phyloP scores from a whole-genome alignment of 2,329 filamentous ascomycete species.

The Capronia americana region DNA sequence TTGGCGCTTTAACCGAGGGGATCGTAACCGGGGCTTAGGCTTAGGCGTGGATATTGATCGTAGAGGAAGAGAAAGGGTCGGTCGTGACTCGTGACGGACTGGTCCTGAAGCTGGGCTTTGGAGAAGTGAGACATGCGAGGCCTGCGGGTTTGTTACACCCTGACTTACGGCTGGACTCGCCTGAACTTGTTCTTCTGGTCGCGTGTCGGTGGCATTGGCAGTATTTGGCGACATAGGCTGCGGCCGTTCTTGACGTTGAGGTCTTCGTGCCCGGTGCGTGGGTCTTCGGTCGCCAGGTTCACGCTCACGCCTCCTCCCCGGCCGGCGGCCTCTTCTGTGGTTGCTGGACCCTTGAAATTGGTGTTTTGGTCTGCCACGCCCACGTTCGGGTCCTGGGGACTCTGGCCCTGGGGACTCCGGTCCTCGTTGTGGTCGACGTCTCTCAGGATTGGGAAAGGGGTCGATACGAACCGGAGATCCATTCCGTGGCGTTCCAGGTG shows the following conservation, averaged over 20 bases:
- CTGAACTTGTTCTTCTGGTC: neutral
- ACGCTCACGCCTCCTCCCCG: neutral
- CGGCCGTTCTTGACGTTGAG: neutral
- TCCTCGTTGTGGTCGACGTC: neutral
- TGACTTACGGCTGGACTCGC: neutral
- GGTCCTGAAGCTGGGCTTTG: neutral
- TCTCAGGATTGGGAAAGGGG: neutral
- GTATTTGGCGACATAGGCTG: no score
- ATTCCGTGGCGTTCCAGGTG: neutral
- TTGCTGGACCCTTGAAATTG: neutral
- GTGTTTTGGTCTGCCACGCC: neutral
- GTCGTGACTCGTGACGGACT: neutral
- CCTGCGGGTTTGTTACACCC: neutral
- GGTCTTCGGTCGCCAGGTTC: neutral
- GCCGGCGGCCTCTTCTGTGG: neutral
- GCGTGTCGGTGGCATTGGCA: no score
- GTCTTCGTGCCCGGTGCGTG: neutral
- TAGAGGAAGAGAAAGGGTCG: neutral
- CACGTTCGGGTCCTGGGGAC: no score
- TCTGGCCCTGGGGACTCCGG: no score
- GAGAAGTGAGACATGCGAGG: neutral
- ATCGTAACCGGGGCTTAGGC: neutral
- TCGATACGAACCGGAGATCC: neutral
- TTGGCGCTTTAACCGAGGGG: neutral
- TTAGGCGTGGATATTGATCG: neutral